phyloP scores from a whole-genome alignment of 1,139 yeast genomes.

The Ogataea hybrid region DNA sequence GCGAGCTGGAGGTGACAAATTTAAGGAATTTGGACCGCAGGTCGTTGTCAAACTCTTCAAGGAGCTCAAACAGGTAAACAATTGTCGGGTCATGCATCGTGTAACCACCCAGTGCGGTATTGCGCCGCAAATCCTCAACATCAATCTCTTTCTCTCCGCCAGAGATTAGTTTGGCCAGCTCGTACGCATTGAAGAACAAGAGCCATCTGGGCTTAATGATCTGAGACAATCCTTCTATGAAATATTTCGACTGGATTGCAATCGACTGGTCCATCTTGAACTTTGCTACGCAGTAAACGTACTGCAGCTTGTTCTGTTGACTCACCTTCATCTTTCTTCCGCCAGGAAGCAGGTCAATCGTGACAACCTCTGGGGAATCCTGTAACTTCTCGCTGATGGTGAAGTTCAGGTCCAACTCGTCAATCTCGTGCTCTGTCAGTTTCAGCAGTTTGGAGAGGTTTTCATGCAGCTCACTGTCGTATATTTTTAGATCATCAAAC shows the following conservation, averaged over 20 bases:
- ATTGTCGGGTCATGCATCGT: slow-evolving; percentile 56
- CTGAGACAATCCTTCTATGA: slow-evolving; percentile 68
- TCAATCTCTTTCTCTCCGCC: slow-evolving; percentile 76
- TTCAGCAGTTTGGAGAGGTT: slow-evolving; percentile 62
- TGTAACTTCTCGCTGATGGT: slow-evolving; percentile 50
- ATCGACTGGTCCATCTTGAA: slow-evolving; percentile 71
- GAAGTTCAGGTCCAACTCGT: slow-evolving; percentile 61
- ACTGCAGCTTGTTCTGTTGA: slow-evolving; percentile 62
- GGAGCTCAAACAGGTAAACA: slow-evolving; percentile 68
- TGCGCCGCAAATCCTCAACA: slow-evolving; percentile 59
- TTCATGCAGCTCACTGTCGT: slow-evolving; percentile 66
- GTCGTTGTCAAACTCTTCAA: slow-evolving; percentile 60
- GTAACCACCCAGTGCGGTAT: slow-evolving; percentile 72
- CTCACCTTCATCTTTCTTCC: slow-evolving; percentile 60
- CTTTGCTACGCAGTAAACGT: slow-evolving; percentile 75
- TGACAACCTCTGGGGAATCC: slow-evolving; percentile 31
- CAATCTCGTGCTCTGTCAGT: slow-evolving; percentile 57
- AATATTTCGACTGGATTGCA: slow-evolving; percentile 56
- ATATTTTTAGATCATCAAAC: slow-evolving; percentile 72
- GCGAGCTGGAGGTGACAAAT: slow-evolving; percentile 87
- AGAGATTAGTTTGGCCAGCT: slow-evolving; percentile 79
- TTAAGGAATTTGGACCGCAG: slow-evolving; percentile 67
- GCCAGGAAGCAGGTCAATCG: slow-evolving; percentile 58
- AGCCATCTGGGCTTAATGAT: slow-evolving; percentile 76
- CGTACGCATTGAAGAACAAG: slow-evolving; percentile 78